Base-by-base conservation (phyloP, 2,329 filamentous ascomycete genomes). In the Penicillium capsulatum region DNA sequence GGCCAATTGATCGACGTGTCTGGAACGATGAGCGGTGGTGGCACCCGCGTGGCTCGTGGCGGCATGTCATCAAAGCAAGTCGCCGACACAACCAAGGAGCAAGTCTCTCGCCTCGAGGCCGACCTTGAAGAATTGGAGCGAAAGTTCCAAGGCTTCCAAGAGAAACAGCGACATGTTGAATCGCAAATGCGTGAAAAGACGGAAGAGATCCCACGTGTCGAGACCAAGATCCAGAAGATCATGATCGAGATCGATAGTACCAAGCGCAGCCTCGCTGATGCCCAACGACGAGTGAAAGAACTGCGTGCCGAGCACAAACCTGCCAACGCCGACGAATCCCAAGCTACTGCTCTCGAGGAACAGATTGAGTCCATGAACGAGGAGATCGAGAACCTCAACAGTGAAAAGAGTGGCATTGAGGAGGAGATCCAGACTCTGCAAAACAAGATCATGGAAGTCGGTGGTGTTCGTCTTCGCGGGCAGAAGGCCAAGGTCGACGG, bases 11-110 rank as follows among this genome's bases (percentile, higher is more conserved):
- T 98, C 52, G 92, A 98, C 69, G 94, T 94, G 63, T 96, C 91
- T 1, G 92, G 92, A 74, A 97, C 92, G 24, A 97, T 98, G 92
- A 95, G 87, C 42, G 92, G 92, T 72, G 92, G 92, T 74, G 92
- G 92, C 40, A 91, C 80, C 31, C 86, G 86, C 11, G 86, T 92
- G 40, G 90, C 91, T 55, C 88, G 83, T 59, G 94, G 94, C 1
- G 81, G 89, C 41, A 98, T 98, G 94, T 97, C 91, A 0, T 94
- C 90, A 8, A 97, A 95, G 67, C 81, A 94, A 31, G 83, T 86
- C n/a, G 79, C 86, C 1, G 88, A 94, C 42, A 85, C 84, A 11
- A 85, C 81, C 36, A 90, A 88, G 63, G 91, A 97, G 51, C 86
- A 94, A 57, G 91, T 98, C 3, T 64, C 77, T 34, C 90, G 92